Base-by-base conservation (phyloP, 495 filamentous ascomycete genomes). In the Aspergillus homomorphus region DNA sequence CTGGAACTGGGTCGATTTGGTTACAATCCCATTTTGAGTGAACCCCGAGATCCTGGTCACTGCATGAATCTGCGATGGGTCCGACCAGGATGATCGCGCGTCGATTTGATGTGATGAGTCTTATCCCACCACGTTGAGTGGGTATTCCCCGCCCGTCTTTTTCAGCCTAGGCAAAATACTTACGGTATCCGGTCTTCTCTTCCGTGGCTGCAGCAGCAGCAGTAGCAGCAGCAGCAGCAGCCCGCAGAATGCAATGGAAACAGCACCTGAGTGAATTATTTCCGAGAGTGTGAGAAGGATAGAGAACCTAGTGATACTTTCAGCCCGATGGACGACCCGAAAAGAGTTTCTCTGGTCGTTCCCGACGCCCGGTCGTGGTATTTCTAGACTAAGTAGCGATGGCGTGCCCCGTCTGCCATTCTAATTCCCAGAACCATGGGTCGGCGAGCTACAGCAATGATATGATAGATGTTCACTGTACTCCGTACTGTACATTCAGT, bases 11-110 rank as follows among this genome's bases (percentile, higher is more conserved):
- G 46, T 50, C 46, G 21, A 50, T 50, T 24, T 4, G 22, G 46
- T 24, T 30, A 38, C 33, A 38, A 38, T 38, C 33, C 33, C 33
- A 38, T 38, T 38, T 38, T 38, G 33, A 9, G 33, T 38, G 4
- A 38, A 38, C 33, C 33, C 48, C 15, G 48, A 18, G 15, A 33
- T 51, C 23, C 48, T 51, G 48, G 48, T 51, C 48, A 51, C 23
- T 51, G 48, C 48, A 51, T 51, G 48, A 51, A 51, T 51, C 48
- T 51, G 18, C 48, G 48, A 51, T 51, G 48, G 48, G 48, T 18
- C 48, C 48, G 24, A 51, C 48, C 48, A 51, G 48, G 48, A 51
- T 30, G 24, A 28, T 51, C 48, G 48, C 23, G 48, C 28, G 46
- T 51, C 48, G 48, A 51, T 51, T 51, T 23, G 18, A 51, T 30